A percentile compares a stretch with the other conserved stretches of the same genome.
Evolutionary conservation across 1,284 basidiomycete species (phyloP).

Genomic region (Caloboletus firmus): DNA sequence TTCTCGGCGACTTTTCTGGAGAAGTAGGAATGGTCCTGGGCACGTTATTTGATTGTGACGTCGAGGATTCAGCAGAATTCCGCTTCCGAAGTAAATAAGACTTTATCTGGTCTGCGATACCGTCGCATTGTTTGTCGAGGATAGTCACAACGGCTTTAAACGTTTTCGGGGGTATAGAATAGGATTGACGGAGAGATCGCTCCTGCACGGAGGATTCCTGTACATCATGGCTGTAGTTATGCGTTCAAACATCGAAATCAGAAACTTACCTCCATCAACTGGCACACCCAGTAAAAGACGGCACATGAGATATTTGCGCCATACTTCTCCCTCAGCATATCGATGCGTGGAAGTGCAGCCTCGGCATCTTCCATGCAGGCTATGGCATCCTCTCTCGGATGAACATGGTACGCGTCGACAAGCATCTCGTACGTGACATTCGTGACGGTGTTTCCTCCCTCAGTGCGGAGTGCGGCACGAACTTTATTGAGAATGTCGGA

Average conservation of each 20-base stretch:
- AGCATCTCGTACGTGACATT: constrained; percentile 27
- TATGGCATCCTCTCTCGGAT: constrained; percentile 11
- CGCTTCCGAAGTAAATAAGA: constrained; percentile 6
- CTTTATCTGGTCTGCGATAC: constrained; percentile 28
- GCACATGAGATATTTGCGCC: constrained; percentile 22
- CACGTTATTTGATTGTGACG: not conserved
- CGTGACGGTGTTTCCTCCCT: not conserved
- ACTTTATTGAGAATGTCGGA: constrained; percentile 26
- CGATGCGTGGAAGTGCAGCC: constrained; percentile 12
- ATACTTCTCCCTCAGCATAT: constrained; percentile 22
- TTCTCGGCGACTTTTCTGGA: constrained; percentile 23
- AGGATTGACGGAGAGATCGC: constrained; percentile 15
- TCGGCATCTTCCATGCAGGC: constrained; percentile 34
- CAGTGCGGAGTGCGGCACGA: constrained; percentile 15
- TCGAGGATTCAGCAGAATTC: not conserved
- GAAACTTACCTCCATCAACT: constrained; percentile 31
- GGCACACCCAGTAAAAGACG: constrained; percentile 36
- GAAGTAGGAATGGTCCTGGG: constrained; percentile 1
- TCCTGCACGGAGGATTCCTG: constrained; percentile 28
- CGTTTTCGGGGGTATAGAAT: constrained; percentile 15
- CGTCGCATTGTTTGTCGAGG: constrained; percentile 30
- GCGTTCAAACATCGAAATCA: not conserved
- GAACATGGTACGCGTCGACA: constrained; percentile 19
- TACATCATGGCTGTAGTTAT: not conserved
- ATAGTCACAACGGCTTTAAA: constrained; percentile 25